Evolutionary conservation across 345 rosid species (phyloP), one percentile per base, ranked within the genome.

Genomic region (Brassica rapa): DNA sequence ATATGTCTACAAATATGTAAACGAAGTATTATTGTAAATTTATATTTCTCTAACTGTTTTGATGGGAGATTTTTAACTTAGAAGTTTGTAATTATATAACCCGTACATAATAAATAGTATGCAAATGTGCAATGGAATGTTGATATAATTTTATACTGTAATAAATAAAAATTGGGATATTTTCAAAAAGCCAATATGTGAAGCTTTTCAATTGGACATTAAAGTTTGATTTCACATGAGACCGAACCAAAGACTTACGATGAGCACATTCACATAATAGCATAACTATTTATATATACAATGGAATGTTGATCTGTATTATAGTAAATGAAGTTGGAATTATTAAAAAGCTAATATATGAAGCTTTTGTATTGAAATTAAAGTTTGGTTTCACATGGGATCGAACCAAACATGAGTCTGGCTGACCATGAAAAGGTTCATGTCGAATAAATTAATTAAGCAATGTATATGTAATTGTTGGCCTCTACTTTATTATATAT

Each of bases 221-320:
- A 73, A 79, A 79, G 75, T 68, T 68, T 68, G 78, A 74, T 49
- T 80, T 80, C 83, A 80, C 79, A 80, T 80, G 71, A 49, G 35
- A 68, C 78, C 63, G 32, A 49, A 5, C 19, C 8, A 14, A 49
- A 14, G 56, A 49, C 56, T 49, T 49, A 49, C 53, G 15, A 49
- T 49, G 19, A 14, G 19, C 56, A n/a, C 19, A n/a, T 49, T 49
- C 19, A 4, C 56, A 5, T 49, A 49, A 49, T n/a, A 14, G 56
- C 16, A 46, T 10, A 41, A 3, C n/a, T 41, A 41, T 41, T 41
- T 41, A 46, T 49, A 49, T 49, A n/a, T 41, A 32, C 57, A 23
- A 41, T 43, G 32, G 55, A 41, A 68, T 14, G 29, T 37, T 55
- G 19, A 16, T 49, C 56, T 49, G 0, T 49, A 49, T 35, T 21